Evolutionary conservation across 257 asterid genomes (phyloP).

Genomic region (Nicotiana tomentosiformis): DNA sequence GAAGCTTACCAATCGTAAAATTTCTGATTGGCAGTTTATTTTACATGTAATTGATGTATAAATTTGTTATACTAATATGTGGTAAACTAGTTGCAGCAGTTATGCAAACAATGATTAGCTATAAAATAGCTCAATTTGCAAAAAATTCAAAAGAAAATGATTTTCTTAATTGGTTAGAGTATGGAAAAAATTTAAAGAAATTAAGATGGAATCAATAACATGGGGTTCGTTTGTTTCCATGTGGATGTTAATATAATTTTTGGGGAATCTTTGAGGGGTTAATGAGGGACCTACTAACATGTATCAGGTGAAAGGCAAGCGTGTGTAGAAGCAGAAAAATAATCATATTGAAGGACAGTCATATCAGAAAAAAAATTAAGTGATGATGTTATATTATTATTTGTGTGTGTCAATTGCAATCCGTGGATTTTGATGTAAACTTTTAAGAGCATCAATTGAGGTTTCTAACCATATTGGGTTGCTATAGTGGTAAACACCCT

Average conservation of each 20-base stretch:
- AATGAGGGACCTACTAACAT: slow-evolving; percentile 59
- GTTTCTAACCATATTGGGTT: too few species aligned
- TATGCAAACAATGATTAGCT: neutral
- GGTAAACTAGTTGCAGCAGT: neutral
- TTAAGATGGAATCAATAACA: slow-evolving; percentile 29
- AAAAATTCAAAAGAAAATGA: neutral
- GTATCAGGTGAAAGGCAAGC: slow-evolving; percentile 28
- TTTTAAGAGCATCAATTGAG: too few species aligned
- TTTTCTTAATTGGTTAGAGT: neutral
- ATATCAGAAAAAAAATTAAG: neutral
- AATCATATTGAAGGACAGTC: neutral
- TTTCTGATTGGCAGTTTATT: neutral
- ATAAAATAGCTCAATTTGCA: neutral
- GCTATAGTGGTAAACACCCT: too few species aligned
- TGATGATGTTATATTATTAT: neutral
- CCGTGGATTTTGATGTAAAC: neutral
- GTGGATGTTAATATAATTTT: slow-evolving; percentile 29
- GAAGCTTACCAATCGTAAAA: neutral
- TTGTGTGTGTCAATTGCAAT: neutral
- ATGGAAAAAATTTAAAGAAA: slow-evolving; percentile 2
- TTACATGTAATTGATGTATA: neutral
- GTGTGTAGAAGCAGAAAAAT: slow-evolving; percentile 1
- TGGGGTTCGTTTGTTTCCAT: slow-evolving; percentile 46
- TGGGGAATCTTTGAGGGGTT: slow-evolving; percentile 25
- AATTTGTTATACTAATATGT: neutral